phyloP scores from a whole-genome alignment of 2,329 filamentous ascomycete species.

The Parafenestella ontariensis region DNA sequence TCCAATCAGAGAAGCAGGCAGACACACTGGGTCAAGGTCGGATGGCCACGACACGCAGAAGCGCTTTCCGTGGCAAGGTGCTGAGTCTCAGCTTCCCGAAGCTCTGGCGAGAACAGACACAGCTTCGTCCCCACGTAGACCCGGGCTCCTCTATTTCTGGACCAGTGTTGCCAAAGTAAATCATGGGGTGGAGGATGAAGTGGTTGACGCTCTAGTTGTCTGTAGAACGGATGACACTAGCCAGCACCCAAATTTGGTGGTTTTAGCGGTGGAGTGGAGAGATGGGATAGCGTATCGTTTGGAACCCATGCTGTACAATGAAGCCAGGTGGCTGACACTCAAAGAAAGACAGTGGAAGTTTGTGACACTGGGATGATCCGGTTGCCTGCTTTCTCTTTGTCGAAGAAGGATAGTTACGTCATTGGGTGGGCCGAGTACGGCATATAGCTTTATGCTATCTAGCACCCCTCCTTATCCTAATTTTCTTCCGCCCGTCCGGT shows the following conservation, averaged over 20 bases:
- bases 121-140: neutral
- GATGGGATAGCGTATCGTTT: neutral
- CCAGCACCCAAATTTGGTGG: neutral
- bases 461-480: constrained; percentile 1
- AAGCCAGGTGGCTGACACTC: neutral
- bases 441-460: too few relatives aligned
- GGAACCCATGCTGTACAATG: neutral
- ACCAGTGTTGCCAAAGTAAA: neutral
- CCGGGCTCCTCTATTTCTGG: neutral
- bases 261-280: neutral
- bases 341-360: neutral
- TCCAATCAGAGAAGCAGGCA: neutral
- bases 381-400: neutral
- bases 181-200: neutral
- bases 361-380: neutral
- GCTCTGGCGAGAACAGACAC: neutral
- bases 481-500: neutral
- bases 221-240: neutral
- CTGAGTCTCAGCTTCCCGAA: neutral
- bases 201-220: neutral
- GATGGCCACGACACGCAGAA: neutral
- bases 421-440: too few relatives aligned
- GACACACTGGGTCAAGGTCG: neutral
- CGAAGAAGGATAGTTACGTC: too few relatives aligned
- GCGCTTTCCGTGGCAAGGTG: neutral